phyloP scores from a whole-genome alignment of 1,284 basidiomycete genomes.

The Phellinidium pouzarii region DNA sequence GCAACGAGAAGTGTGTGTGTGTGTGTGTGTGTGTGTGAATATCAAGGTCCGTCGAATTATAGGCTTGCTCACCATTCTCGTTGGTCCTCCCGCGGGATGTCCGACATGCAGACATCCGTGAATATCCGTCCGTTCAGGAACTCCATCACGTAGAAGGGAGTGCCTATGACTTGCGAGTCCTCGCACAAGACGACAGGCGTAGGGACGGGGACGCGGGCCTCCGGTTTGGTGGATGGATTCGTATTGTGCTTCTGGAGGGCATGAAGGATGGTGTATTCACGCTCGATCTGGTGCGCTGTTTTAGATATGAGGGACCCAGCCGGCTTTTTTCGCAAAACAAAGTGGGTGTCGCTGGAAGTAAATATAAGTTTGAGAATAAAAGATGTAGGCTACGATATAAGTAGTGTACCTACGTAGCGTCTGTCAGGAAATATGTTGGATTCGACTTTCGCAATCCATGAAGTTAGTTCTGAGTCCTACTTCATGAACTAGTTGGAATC shows the following conservation, averaged over 20 bases:
- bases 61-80: conserved; percentile 64
- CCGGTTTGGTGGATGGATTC: conserved; percentile 41
- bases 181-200: conserved; percentile 80
- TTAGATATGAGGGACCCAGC: conserved; percentile 77
- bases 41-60: background rate
- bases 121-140: conserved; percentile 92
- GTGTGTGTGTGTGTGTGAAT: no score
- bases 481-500: conserved; percentile 8
- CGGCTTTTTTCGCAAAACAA: conserved; percentile 92
- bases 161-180: conserved; percentile 73
- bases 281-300: conserved; percentile 92
- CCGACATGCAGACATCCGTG: conserved; percentile 74
- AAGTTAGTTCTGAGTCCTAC: background rate
- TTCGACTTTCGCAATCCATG: conserved; percentile 58
- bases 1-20: no score
- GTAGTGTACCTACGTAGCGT: conserved; percentile 45
- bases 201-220: conserved; percentile 74
- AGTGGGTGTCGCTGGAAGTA: conserved; percentile 47
- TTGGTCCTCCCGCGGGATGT: conserved; percentile 55
- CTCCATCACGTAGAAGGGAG: conserved; percentile 94
- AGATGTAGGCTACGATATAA: background rate
- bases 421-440: conserved; percentile 89
- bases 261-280: conserved; percentile 79
- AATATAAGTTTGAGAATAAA: conserved; percentile 9
- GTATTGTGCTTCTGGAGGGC: conserved; percentile 73